Evolutionary conservation across 306 rosid genomes (phyloP).

Genomic region (Fragaria ananassa): DNA sequence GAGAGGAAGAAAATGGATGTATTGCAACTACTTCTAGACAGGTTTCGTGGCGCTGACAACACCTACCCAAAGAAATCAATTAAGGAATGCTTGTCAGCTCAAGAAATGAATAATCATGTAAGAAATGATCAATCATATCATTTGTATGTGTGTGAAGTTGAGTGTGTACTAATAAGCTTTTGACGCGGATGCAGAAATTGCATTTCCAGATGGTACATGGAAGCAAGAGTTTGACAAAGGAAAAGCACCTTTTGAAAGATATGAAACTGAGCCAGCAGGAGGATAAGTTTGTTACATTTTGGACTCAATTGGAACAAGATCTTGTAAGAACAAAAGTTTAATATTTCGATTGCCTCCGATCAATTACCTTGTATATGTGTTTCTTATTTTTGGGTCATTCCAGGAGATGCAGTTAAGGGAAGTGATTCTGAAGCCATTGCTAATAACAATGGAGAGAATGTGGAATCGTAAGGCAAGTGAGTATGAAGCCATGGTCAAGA

Average conservation of each 20-base stretch:
- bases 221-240: conserved; percentile 23
- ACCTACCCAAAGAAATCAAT: conserved; percentile 11
- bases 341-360: no score
- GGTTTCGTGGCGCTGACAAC: conserved; percentile 22
- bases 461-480: neutral
- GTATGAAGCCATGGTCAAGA: neutral
- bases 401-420: neutral
- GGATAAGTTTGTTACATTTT: neutral
- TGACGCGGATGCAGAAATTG: conserved; percentile 22
- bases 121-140: neutral
- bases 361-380: no score
- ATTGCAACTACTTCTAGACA: conserved; percentile 16
- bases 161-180: neutral
- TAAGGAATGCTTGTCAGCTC: conserved; percentile 14
- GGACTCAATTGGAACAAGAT: neutral
- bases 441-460: neutral
- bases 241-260: conserved; percentile 29
- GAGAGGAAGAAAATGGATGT: conserved; percentile 3
- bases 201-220: conserved; percentile 29
- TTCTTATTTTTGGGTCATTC: neutral
- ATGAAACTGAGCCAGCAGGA: conserved; percentile 11
- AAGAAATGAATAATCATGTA: conserved; percentile 30
- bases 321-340: no score
- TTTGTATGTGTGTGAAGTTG: neutral
- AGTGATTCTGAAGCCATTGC: neutral